Evolutionary conservation across 257 asterid genomes (phyloP), one percentile per base, ranked within the genome.

Genomic region (Datura wrightii): DNA sequence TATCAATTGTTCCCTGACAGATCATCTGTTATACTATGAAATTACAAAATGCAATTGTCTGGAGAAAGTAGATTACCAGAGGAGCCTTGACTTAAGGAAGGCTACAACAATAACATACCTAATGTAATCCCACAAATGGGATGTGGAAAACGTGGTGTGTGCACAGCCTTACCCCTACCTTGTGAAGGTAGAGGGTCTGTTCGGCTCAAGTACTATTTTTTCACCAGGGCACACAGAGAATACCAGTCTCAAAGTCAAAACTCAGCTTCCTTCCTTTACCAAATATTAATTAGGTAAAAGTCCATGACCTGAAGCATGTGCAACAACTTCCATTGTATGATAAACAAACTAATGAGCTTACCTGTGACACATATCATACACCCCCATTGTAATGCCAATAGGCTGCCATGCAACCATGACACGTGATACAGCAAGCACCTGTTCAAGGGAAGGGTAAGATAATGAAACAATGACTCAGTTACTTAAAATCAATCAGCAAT

Each of bases 381-480:
- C 99, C 67, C 99, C 99, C 99, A 97, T 97, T 24, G 98, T 85
- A 83, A 97, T 89, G 91, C 99, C 99, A 85, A 97, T 94, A 54
- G 99, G 98, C 88, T 94, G 98, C 99, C 99, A 97, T n/a, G 98
- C 92, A 71, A 97, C 99, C 98, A 95, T 94, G 83, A 97, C 93
- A 1, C 99, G 97, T 16, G 99, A 95, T 84, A 93, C 97, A 84
- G 99, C 99, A 76, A 97, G 99, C 80, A 97, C 99, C 99, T 97
- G 89, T 85, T 71, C 78, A 79, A 83, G 69, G 89, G 15, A 71
- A 87, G 72, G 79, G 18, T 6, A 24, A 48, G 19, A 76, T 13
- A 24, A 24, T 36, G 8, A 24, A 76, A 76, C 81, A 13, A 18
- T n/a, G 50, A 50, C 37, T 13, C 42, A 11, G 24, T 44, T 31